Evolutionary conservation across 768 basidiomycete species (phyloP).

Genomic region (Tricholoma furcatifolium): DNA sequence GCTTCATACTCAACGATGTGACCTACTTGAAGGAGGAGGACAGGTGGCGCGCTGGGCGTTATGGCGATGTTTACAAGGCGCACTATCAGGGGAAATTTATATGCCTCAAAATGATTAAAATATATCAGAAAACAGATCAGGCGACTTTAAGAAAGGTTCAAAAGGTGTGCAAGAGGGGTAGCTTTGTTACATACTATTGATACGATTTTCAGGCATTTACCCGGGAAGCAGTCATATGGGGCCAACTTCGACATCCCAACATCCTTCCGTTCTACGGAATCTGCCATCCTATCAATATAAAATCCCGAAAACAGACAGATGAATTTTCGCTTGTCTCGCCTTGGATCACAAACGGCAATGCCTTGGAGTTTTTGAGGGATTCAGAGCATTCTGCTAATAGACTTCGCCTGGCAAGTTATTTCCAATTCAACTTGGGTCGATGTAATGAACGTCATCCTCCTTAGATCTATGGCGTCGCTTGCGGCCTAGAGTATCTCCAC

Average conservation of each 20-base stretch:
- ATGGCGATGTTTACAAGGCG: constrained; percentile 26
- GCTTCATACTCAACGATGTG: constrained; percentile 17
- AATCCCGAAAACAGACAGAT: constrained; percentile 3
- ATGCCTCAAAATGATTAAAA: constrained; percentile 19
- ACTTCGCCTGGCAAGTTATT: constrained; percentile 3
- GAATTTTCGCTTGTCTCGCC: constrained; percentile 34
- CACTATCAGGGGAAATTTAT: constrained; percentile 1
- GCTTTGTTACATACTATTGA: background rate
- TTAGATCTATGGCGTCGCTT: constrained; percentile 31
- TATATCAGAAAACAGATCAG: constrained; percentile 11
- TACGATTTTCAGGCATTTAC: constrained; percentile 13
- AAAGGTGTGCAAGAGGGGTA: background rate
- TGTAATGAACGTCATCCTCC: too few species aligned
- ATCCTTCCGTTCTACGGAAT: constrained; percentile 14
- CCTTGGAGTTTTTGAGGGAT: constrained; percentile 25
- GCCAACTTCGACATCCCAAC: background rate
- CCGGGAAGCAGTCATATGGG: constrained; percentile 1
- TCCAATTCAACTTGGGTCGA: background rate
- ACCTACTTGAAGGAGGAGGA: background rate
- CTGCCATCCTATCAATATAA: constrained; percentile 12
- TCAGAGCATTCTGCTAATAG: constrained; percentile 6
- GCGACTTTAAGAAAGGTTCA: constrained; percentile 21
- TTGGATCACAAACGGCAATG: constrained; percentile 35
- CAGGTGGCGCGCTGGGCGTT: constrained; percentile 17
- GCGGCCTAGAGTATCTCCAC: constrained; percentile 34